These are phyloP conservation scores for Colletotrichum higginsianum DNA, from an alignment of 2,329 filamentous ascomycete species.

Conservation along the genomic window DNA sequence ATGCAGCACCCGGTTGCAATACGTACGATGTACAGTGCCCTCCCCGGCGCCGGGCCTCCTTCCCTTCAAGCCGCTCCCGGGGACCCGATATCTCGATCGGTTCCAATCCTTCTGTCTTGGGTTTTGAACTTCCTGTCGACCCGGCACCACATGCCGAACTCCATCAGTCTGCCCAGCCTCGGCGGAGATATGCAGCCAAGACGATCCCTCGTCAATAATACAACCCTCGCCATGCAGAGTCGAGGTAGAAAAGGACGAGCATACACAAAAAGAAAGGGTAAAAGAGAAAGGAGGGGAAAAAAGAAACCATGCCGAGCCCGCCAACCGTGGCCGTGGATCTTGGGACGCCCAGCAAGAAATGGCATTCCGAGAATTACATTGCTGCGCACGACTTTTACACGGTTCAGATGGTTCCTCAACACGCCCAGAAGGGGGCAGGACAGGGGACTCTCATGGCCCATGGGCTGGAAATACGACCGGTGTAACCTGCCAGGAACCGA, in stretches of 20 bases:
- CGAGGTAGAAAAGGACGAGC: too few species aligned
- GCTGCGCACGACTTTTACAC: not conserved
- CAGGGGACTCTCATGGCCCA: not conserved
- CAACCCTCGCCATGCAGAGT: not conserved
- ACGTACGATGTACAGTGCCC: not conserved
- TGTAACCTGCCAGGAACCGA: not conserved
- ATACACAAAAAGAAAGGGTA: too few species aligned
- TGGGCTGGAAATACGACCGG: not conserved
- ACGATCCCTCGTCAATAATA: too few species aligned
- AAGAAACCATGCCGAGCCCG: not conserved
- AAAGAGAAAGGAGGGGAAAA: not conserved
- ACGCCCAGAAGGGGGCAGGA: not conserved
- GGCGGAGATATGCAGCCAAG: too few species aligned
- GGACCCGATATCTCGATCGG: constrained; percentile 8
- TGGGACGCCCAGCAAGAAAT: not conserved
- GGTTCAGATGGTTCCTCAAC: not conserved
- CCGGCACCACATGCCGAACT: not conserved
- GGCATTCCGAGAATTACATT: not conserved
- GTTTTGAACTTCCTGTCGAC: not conserved
- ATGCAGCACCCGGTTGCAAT: not conserved
- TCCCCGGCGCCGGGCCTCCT: not conserved
- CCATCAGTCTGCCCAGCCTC: too few species aligned
- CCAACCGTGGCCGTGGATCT: constrained; percentile 1
- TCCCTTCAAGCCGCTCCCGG: constrained; percentile 1
- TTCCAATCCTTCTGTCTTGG: not conserved